Evolutionary conservation across 768 basidiomycete genomes (phyloP).

Genomic region (Kwoniella shandongensis): DNA sequence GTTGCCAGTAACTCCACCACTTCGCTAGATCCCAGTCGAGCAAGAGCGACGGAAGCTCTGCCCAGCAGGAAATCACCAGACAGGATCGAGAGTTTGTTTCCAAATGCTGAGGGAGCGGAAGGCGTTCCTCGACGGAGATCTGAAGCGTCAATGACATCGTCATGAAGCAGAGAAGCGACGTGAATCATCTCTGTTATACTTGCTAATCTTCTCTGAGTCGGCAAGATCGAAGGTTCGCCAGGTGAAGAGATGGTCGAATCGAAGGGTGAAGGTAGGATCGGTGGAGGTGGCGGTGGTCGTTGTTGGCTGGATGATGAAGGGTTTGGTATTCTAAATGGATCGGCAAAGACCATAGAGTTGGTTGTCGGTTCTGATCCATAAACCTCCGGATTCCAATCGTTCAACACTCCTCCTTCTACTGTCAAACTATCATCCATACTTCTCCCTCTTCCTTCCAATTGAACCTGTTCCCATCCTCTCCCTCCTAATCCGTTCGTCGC

Average conservation of each 20-base stretch:
- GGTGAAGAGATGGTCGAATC: conserved; percentile 30
- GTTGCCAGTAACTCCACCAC: conserved; percentile 90
- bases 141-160: conserved; percentile 78
- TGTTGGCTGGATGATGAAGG: background rate
- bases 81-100: conserved; percentile 90
- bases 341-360: conserved; percentile 34
- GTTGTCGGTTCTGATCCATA: conserved; percentile 39
- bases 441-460: conserved; percentile 49
- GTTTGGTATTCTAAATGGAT: conserved; percentile 40
- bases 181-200: conserved; percentile 99
- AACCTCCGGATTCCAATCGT: conserved; percentile 76
- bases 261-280: conserved; percentile 31
- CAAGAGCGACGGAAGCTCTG: conserved; percentile 80
- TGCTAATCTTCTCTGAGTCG: conserved; percentile 86
- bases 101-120: conserved; percentile 73
- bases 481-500: conserved; percentile 87
- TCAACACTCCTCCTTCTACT: conserved; percentile 70
- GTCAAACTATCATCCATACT: conserved; percentile 78
- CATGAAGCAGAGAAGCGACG: conserved; percentile 88
- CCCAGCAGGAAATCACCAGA: conserved; percentile 95
- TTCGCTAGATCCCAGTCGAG: conserved; percentile 79
- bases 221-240: conserved; percentile 60
- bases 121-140: conserved; percentile 69
- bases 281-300: conserved; percentile 4
- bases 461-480: conserved; percentile 54